Evolutionary conservation across 371 early-diverging fungal genomes (phyloP), one percentile per base, ranked within the genome.

Genomic region (Mortierella sp.): DNA sequence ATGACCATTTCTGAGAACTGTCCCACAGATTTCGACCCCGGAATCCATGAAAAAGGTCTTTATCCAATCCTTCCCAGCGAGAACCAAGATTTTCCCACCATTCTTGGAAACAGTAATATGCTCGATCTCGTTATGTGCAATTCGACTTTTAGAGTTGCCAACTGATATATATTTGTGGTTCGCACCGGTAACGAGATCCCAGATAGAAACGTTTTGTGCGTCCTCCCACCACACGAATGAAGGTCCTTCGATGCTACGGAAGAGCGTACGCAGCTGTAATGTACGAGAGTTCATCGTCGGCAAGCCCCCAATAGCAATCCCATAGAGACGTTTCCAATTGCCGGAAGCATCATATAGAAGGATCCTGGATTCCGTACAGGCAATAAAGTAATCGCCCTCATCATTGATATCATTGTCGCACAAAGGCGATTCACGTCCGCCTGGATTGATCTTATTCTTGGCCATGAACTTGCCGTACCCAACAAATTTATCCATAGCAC

Each of bases 171-270:
- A 69, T 28, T 69, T 69, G 45, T 26, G 43, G 23, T 62, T 69
- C 19, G 69, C 45, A 1, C 69, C 69, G 7, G 69, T 56, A 17
- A 47, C 61, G 8, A 69, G 43, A n/a, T 69, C 61, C 69, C 69
- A 69, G 43, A 69, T 37, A 12, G 69, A 69, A 7, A 61, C 57
- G 15, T 69, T 69, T 26, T 69, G 69, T 2, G 40, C 23, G 47
- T 69, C 69, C 34, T 69, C 69, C 69, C 62, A 57, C 69, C 69
- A 69, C 26, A 56, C 45, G 35, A 69, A 69, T 1, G 45, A 31
- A 5, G 69, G 56, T 9, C 69, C 69, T 56, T 69, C 47, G 8
- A 69, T 37, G 26, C 69, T 69, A 17, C n/a, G 42, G 40, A 55
- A 55, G 28, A 69, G 69, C 26, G 37, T 34, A 26, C 69, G 43